A percentile compares a stretch with the other conserved stretches of the same genome.
phyloP scores from a whole-genome alignment of 2,329 filamentous ascomycete genomes.

The Xylariales sp. region DNA sequence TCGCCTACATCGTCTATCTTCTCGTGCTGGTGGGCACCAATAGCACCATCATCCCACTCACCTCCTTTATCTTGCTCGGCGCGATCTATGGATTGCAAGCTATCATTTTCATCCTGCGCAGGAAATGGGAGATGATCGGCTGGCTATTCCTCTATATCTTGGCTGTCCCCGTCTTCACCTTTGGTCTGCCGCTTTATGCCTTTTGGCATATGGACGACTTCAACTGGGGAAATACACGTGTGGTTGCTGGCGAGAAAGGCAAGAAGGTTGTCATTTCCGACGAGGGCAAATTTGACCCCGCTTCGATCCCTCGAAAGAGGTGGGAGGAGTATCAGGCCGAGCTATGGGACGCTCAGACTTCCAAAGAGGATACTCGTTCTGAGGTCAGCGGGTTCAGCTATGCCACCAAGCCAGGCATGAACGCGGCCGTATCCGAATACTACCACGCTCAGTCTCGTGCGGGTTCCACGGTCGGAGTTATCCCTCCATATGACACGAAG shows the following conservation, averaged over 20 bases:
- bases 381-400: constrained; percentile 96
- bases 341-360: constrained; percentile 92
- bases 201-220: constrained; percentile 99
- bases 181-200: constrained; percentile 88
- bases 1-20: constrained; percentile 90
- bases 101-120: constrained; percentile 94
- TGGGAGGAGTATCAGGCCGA: constrained; percentile 99
- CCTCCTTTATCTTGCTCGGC: constrained; percentile 88
- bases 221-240: constrained; percentile 98
- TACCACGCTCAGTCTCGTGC: constrained; percentile 66
- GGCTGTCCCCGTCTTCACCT: constrained; percentile 91
- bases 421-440: constrained; percentile 73
- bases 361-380: constrained; percentile 83
- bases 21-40: constrained; percentile 77
- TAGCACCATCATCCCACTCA: constrained; percentile 77
- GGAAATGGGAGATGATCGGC: constrained; percentile 99
- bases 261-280: constrained; percentile 93
- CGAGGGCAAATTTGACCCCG: constrained; percentile 97
- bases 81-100: constrained; percentile 98
- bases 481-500: constrained; percentile 57
- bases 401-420: constrained; percentile 80
- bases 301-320: constrained; percentile 93
- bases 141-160: constrained; percentile 98
- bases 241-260: constrained; percentile 93
- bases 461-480: constrained; percentile 63